Evolutionary conservation across 164 flowering plant genomes (phyloP).

Genomic region (Stephania yunnanensis): DNA sequence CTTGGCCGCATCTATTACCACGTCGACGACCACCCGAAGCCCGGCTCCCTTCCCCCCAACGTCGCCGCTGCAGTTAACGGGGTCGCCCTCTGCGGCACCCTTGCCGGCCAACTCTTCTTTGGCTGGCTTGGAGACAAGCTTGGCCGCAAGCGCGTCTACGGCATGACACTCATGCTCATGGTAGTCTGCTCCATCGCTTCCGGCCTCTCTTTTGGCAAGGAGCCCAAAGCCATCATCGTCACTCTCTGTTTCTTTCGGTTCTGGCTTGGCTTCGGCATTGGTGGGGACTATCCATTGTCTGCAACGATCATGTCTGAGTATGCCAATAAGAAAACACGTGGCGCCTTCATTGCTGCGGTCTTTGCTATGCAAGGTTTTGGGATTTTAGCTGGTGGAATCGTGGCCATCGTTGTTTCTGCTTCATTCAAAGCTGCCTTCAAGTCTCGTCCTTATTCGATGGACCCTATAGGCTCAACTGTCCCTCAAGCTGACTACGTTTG

Average conservation of each 20-base stretch:
- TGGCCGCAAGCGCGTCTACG: slow-evolving; percentile 74
- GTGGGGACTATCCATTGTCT: slow-evolving; percentile 44
- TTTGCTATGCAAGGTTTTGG: slow-evolving; percentile 20
- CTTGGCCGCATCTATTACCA: slow-evolving; percentile 78
- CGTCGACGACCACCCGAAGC: slow-evolving; percentile 38
- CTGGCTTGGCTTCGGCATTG: slow-evolving; percentile 92
- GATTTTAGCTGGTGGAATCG: slow-evolving; percentile 15
- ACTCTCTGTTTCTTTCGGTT: slow-evolving; percentile 84
- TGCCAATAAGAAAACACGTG: slow-evolving; percentile 18
- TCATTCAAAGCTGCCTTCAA: slow-evolving; percentile 1
- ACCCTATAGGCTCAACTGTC: slow-evolving; percentile 11
- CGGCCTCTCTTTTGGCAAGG: slow-evolving; percentile 60
- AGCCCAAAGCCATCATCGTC: slow-evolving; percentile 51
- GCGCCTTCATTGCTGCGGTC: slow-evolving; percentile 19
- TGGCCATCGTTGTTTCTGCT: slow-evolving; percentile 11
- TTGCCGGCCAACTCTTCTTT: slow-evolving; percentile 72
- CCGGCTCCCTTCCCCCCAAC: slow-evolving; percentile 69
- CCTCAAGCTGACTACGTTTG: slow-evolving; percentile 16
- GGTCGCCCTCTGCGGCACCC: slow-evolving; percentile 70
- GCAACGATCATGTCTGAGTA: slow-evolving; percentile 19
- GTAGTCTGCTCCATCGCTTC: slow-evolving; percentile 55
- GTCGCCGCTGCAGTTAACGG: slow-evolving; percentile 76
- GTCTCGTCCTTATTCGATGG: slow-evolving; percentile 6
- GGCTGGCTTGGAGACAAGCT: slow-evolving; percentile 89
- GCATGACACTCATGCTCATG: slow-evolving; percentile 73